These are phyloP conservation scores for Poa annua DNA, from an alignment of 176 grass and related monocot species.

Conservation along the genomic window DNA sequence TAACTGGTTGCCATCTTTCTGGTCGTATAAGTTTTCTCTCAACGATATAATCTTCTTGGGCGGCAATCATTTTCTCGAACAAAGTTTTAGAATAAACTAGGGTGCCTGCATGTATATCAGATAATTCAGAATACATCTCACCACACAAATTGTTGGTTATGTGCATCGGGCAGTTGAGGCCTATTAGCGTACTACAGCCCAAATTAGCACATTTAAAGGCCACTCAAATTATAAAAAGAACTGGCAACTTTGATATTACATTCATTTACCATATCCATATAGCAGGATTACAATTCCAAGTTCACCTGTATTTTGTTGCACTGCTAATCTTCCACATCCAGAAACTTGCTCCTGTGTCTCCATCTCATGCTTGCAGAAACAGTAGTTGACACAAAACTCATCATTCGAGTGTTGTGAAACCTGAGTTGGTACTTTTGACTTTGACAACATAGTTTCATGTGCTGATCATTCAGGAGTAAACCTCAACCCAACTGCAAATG, in stretches of 20 bases:
- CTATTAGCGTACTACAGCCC: not conserved
- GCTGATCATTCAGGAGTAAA: not conserved
- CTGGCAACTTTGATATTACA: not conserved
- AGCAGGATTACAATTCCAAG: not conserved
- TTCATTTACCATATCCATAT: not conserved
- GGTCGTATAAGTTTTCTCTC: not conserved
- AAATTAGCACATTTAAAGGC: not conserved
- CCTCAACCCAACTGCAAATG: not conserved
- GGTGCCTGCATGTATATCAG: not conserved
- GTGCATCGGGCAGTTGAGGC: not conserved
- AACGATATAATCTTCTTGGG: not conserved
- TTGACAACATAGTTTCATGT: not conserved
- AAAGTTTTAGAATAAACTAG: constrained; percentile 14
- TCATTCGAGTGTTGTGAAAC: not conserved
- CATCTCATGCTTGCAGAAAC: constrained; percentile 9
- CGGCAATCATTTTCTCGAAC: not conserved
- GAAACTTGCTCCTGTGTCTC: not conserved
- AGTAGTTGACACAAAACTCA: not conserved
- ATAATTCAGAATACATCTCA: not conserved
- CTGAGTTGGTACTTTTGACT: not conserved
- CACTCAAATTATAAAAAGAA: not conserved
- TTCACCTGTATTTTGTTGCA: not conserved
- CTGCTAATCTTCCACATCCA: not conserved
- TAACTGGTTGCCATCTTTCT: constrained; percentile 14
- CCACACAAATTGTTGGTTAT: not conserved